Base-by-base conservation (phyloP, 805 yeast species). In the Metahyphopichia silvanorum region DNA sequence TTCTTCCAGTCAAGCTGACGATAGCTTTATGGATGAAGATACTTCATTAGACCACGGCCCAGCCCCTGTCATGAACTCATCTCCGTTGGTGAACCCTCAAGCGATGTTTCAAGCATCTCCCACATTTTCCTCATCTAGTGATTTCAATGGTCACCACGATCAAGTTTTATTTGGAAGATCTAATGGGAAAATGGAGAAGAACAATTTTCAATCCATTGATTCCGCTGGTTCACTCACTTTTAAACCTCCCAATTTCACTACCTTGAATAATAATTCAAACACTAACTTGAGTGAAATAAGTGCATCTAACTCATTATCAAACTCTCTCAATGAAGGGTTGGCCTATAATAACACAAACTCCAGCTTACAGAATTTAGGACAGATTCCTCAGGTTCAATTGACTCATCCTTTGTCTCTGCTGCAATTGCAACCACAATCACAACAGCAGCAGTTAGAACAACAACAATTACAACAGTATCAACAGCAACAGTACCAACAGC, bases 11-110 rank as follows among this genome's bases (percentile, higher is more conserved):
- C 38, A 32, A 14, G 35, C 33, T 19, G 53, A 40, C 18, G 49
- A 56, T 15, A 63, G 63, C 39, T 64, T 48, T 39, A 65, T 66
- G 71, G 71, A 66, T 15, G 69, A 64, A 29, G 72, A 63, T 40
- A 47, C 55, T 17, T 40, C 51, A 16, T 45, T 46, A n/a, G 38
- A 45, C 34, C 31, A 49, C 34, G 46, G 43, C 18, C 34, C 22
- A 16, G 16, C 25, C 11, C 29, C 20, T 15, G 12, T 21, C 12
- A 21, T 31, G 11, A 30, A 25, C 30, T 21, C 22, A 27, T 35
- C 40, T 28, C 42, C 43, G 29, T 10, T 33, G 37, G 32, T 37
- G 32, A 37, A 23, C 11, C 30, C 12, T 40, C 42, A 30, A 32
- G 38, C 30, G 10, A 33, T 43, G 29, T 45, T 52, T 21, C 51